A percentile compares a stretch with the other conserved stretches of the same genome.
These are phyloP conservation scores for Lepraria neglecta DNA, from an alignment of 495 filamentous ascomycete species.

Conservation along the genomic window DNA sequence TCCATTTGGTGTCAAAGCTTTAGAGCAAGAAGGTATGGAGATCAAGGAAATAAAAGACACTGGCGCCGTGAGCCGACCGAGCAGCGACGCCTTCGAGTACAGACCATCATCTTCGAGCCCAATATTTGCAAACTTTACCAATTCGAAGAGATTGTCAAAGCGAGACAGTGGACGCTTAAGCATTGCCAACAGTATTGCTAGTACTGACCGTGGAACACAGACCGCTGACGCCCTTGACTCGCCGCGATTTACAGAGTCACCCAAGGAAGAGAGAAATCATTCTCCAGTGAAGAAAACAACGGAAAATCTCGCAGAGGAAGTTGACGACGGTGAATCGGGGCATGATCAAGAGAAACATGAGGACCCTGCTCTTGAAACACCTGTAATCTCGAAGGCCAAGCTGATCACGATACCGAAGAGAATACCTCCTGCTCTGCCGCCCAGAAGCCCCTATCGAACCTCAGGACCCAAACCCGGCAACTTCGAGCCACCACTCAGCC, in stretches of 20 bases:
- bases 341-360: slow-evolving; percentile 32
- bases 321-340: slow-evolving; percentile 26
- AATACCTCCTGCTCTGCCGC: slow-evolving; percentile 57
- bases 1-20: slow-evolving; percentile 78
- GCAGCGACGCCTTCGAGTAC: slow-evolving; percentile 72
- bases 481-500: slow-evolving; percentile 21
- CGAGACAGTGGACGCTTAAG: slow-evolving; percentile 60
- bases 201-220: slow-evolving; percentile 52
- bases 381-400: slow-evolving; percentile 53
- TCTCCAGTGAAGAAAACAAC: slow-evolving; percentile 34
- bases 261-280: slow-evolving; percentile 35
- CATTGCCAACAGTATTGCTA: slow-evolving; percentile 50
- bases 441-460: slow-evolving; percentile 49
- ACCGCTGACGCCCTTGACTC: slow-evolving; percentile 51
- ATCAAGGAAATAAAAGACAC: slow-evolving; percentile 62
- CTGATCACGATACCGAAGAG: slow-evolving; percentile 69
- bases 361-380: slow-evolving; percentile 38
- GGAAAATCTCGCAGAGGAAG: slow-evolving; percentile 35
- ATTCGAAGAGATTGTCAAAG: slow-evolving; percentile 38
- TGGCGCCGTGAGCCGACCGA: slow-evolving; percentile 60
- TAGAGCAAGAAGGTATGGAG: slow-evolving; percentile 77
- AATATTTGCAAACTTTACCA: slow-evolving; percentile 59
- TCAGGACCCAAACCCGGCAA: slow-evolving; percentile 7
- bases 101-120: slow-evolving; percentile 70
- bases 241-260: slow-evolving; percentile 34